Base-by-base conservation (phyloP, 2,329 filamentous ascomycete genomes). In the Bipolaris oryzae region DNA sequence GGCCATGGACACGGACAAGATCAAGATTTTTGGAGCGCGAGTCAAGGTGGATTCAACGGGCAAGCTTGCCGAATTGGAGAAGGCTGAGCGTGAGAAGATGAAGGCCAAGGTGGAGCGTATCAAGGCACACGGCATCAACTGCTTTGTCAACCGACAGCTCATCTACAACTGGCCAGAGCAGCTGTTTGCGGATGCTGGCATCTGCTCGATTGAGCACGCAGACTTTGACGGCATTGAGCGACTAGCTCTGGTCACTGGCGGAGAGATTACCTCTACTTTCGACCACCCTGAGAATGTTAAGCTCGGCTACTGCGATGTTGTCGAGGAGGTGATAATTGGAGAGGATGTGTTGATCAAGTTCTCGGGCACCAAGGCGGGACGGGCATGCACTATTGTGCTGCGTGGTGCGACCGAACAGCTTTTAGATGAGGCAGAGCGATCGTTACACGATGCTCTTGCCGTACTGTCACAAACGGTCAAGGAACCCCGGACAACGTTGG, bases 91-190 rank as follows among this genome's bases (percentile, higher is more conserved):
- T 72, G 95, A 99, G 72, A 98, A 98, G 88, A 99, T 99, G 95
- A 96, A 93, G 84, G 90, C 91, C 65, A 99, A 99, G 85, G 95
- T 99, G 43, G 95, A 99, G 63, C 94, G 92, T 79, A 99, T 99
- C 82, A 99, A 98, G 86, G 86, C 92, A 44, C 95, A 99, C 74
- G 95, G 95, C 57, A 97, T 99, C 81, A 99, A 99, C 85, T 98
- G 95, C 84, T 99, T 99, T 79, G 96, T 99, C 79, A 99, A 99
- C 85, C 85, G 95, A 69, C 95, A 99, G 78, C 87, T 99, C 63
- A 99, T 99, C 81, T 99, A 99, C 85, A 99, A 99, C 84, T 99
- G 95, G 95, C 95, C 95, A 5, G 95, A 99, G 80, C 95, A 99
- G 80, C 89, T 99, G 44, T 99, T 99, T 74, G 92, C 94, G 34